These are phyloP conservation scores for Backusella tarrabulga DNA, from an alignment of 192 early-diverging fungal species.

Conservation along the genomic window DNA sequence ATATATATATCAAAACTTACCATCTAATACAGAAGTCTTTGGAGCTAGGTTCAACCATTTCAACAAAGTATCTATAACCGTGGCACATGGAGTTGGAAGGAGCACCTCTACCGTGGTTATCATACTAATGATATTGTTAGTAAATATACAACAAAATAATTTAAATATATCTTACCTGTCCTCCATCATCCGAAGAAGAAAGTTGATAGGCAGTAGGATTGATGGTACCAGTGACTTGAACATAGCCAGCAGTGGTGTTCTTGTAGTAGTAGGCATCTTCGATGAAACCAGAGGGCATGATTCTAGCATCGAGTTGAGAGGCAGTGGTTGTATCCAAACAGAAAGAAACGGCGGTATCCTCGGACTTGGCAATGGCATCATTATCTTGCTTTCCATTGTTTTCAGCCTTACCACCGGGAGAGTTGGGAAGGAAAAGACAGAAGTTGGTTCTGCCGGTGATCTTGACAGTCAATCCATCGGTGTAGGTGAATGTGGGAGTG, in stretches of 20 bases:
- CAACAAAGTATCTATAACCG: slow-evolving; percentile 35
- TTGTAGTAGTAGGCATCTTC: slow-evolving; percentile 17
- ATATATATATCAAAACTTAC: not conserved
- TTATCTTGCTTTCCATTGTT: slow-evolving; percentile 14
- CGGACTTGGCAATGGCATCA: slow-evolving; percentile 41
- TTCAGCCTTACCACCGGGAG: slow-evolving; percentile 28
- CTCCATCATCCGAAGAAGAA: slow-evolving; percentile 24
- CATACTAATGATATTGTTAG: slow-evolving; percentile 17
- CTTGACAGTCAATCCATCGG: slow-evolving; percentile 20
- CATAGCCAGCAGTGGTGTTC: slow-evolving; percentile 29
- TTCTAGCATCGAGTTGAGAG: slow-evolving; percentile 22
- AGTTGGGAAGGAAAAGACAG: slow-evolving; percentile 39
- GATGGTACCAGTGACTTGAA: slow-evolving; percentile 39
- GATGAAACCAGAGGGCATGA: slow-evolving; percentile 37
- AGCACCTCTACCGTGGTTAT: slow-evolving; percentile 28
- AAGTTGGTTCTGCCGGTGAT: slow-evolving; percentile 21
- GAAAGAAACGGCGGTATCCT: slow-evolving; percentile 42
- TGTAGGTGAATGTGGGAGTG: not conserved
- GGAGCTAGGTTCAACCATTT: slow-evolving; percentile 37
- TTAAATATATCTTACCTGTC: slow-evolving; percentile 9
- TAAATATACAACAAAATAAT: not conserved
- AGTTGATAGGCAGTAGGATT: slow-evolving; percentile 28
- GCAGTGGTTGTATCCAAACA: slow-evolving; percentile 16
- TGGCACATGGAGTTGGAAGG: slow-evolving; percentile 24
- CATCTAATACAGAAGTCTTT: slow-evolving; percentile 37